Evolutionary conservation across 352 stramenopile species (phyloP).

Genomic region (Phytopythium cucurbitacearum): DNA sequence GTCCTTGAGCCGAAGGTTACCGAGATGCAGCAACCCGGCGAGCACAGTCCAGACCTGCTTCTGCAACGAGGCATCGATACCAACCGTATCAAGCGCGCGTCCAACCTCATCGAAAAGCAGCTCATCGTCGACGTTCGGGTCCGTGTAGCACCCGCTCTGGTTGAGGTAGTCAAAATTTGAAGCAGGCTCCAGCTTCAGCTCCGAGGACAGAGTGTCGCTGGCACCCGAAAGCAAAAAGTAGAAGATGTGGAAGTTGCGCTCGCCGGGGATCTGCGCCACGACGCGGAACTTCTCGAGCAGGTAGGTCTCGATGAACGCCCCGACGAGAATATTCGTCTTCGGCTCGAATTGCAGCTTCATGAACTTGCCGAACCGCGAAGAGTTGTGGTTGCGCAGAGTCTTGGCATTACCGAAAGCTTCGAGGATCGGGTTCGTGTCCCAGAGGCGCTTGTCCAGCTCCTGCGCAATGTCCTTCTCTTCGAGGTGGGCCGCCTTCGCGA

Average conservation of each 20-base stretch:
- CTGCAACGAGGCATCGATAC: conserved; percentile 62
- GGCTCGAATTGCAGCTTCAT: conserved; percentile 89
- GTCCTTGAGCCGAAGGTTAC: conserved; percentile 76
- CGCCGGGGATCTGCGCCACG: conserved; percentile 76
- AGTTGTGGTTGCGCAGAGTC: conserved; percentile 87
- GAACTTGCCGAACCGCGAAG: conserved; percentile 85
- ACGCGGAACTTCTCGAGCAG: conserved; percentile 89
- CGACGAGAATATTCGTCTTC: conserved; percentile 60
- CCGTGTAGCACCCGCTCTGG: conserved; percentile 78
- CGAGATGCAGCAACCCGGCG: conserved; percentile 72
- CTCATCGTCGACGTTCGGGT: conserved; percentile 86
- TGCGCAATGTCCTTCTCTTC: conserved; percentile 58
- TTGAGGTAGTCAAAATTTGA: conserved; percentile 81
- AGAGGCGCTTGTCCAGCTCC: conserved; percentile 83
- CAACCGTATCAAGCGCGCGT: conserved; percentile 72
- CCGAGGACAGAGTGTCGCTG: conserved; percentile 42
- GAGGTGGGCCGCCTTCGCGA: conserved; percentile 30
- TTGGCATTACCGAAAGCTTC: conserved; percentile 88
- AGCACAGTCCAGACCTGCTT: conserved; percentile 78
- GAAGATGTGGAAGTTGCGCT: conserved; percentile 91
- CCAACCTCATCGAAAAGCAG: conserved; percentile 82
- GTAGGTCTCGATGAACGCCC: conserved; percentile 87
- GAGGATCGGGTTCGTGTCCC: conserved; percentile 87
- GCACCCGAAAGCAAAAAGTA: conserved; percentile 86
- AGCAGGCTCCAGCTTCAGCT: conserved; percentile 54